Percentiles rank a stretch among this genome's conserved stretches.
Conservation (phyloP, 441 rosid genomes). For the Cnidoscolus chayamansa region DNA sequence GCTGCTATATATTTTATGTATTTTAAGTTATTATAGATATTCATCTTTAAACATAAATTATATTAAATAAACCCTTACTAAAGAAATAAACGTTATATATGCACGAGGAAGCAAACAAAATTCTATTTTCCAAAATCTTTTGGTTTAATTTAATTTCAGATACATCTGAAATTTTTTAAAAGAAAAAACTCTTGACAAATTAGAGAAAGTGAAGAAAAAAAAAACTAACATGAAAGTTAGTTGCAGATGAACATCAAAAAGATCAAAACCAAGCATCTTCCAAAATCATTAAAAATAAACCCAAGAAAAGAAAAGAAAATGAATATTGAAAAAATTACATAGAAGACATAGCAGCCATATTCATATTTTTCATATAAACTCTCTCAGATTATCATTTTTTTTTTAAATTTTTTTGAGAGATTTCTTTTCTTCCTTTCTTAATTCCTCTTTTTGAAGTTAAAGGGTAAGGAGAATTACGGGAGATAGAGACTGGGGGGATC, state of each 20-base stretch:
- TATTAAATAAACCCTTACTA: too few relatives aligned
- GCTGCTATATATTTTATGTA: too few relatives aligned
- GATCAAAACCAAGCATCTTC: conserved; percentile 26
- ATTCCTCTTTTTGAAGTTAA: conserved; percentile 2
- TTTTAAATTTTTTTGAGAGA: not conserved
- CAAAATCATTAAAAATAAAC: conserved; percentile 19
- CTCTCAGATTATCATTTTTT: conserved; percentile 26
- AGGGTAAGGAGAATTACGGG: conserved; percentile 39
- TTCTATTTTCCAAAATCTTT: conserved; percentile 14
- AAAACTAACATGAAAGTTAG: conserved; percentile 27
- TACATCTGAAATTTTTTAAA: conserved; percentile 15
- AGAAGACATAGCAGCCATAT: conserved; percentile 32
- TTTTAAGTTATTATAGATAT: too few relatives aligned
- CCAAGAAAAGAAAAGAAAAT: conserved; percentile 12
- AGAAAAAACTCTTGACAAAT: not conserved
- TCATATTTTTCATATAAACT: conserved; percentile 24
- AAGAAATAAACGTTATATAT: not conserved
- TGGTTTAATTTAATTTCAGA: conserved; percentile 22
- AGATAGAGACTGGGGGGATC: conserved; percentile 58
- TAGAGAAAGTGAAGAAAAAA: not conserved
- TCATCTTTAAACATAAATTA: too few relatives aligned
- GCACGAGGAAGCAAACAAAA: not conserved
- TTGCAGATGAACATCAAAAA: conserved; percentile 24
- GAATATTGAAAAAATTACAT: conserved; percentile 28
- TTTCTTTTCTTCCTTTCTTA: conserved; percentile 1